Conservation (phyloP, 495 filamentous ascomycete species). For the Saxophila tyrrhenica region DNA sequence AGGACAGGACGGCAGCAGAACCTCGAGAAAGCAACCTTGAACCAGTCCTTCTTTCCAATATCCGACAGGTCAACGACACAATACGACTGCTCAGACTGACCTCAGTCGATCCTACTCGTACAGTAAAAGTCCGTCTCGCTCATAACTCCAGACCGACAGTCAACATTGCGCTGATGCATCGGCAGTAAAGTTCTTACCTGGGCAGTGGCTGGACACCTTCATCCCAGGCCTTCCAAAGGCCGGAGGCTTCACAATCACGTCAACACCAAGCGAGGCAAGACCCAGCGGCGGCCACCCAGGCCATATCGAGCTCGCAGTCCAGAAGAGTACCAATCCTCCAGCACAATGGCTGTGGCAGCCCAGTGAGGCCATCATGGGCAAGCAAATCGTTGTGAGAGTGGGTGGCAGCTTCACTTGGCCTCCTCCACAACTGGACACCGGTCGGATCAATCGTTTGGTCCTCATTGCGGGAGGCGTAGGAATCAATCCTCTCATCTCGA, state of each 20-base stretch:
- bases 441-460: constrained; percentile 43
- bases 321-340: constrained; percentile 53
- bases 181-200: constrained; percentile 54
- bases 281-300: constrained; percentile 23
- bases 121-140: constrained; percentile 15
- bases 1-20: constrained; percentile 19
- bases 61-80: constrained; percentile 18
- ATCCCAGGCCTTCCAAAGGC: constrained; percentile 53
- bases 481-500: constrained; percentile 49
- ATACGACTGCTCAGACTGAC: constrained; percentile 19
- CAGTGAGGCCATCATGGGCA: constrained; percentile 41
- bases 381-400: constrained; percentile 52
- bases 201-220: constrained; percentile 86
- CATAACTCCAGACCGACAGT: background rate
- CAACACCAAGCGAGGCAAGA: constrained; percentile 40
- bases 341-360: constrained; percentile 67
- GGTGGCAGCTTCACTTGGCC: constrained; percentile 77
- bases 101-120: constrained; percentile 9
- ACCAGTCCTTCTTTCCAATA: constrained; percentile 16
- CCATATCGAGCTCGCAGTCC: constrained; percentile 66
- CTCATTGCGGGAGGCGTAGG: constrained; percentile 78
- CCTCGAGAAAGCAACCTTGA: constrained; percentile 19
- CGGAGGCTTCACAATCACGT: constrained; percentile 84
- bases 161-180: constrained; percentile 46
- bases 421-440: constrained; percentile 35